Conservation (phyloP, 129 eudicot species). For the Kitagawia praeruptora region DNA sequence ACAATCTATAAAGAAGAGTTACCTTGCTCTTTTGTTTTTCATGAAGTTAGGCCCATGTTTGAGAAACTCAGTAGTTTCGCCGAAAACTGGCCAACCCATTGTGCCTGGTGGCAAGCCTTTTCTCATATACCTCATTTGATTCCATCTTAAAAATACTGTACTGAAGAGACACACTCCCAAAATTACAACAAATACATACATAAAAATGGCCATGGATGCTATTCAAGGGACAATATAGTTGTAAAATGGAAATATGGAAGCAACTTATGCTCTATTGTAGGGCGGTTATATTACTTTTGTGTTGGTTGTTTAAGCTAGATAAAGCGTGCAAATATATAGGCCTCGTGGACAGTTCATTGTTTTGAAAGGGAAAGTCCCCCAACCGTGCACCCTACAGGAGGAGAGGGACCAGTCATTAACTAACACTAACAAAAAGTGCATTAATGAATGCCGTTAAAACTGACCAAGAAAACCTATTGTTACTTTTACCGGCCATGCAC, state of each 20-base stretch:
- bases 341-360: slow-evolving; percentile 34
- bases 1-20: background rate
- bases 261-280: background rate
- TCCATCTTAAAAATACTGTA: slow-evolving; percentile 26
- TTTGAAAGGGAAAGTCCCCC: slow-evolving; percentile 26
- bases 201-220: slow-evolving; percentile 35
- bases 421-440: slow-evolving; percentile 8
- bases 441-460: background rate
- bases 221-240: slow-evolving; percentile 4
- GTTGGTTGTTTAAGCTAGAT: slow-evolving; percentile 20
- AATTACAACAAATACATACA: slow-evolving; percentile 20
- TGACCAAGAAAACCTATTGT: slow-evolving; percentile 4
- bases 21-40: slow-evolving; percentile 97
- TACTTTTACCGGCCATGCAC: slow-evolving; percentile 4
- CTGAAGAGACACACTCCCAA: slow-evolving; percentile 14
- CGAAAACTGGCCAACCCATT: slow-evolving; percentile 48
- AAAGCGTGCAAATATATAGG: slow-evolving; percentile 45
- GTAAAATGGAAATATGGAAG: background rate
- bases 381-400: slow-evolving; percentile 28
- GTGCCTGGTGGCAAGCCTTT: slow-evolving; percentile 45
- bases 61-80: slow-evolving; percentile 32
- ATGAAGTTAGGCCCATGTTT: slow-evolving; percentile 60
- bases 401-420: slow-evolving; percentile 16
- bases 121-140: slow-evolving; percentile 18
- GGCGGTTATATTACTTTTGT: background rate